Conservation (phyloP, 495 filamentous ascomycete genomes). For the Aspergillus affinis region DNA sequence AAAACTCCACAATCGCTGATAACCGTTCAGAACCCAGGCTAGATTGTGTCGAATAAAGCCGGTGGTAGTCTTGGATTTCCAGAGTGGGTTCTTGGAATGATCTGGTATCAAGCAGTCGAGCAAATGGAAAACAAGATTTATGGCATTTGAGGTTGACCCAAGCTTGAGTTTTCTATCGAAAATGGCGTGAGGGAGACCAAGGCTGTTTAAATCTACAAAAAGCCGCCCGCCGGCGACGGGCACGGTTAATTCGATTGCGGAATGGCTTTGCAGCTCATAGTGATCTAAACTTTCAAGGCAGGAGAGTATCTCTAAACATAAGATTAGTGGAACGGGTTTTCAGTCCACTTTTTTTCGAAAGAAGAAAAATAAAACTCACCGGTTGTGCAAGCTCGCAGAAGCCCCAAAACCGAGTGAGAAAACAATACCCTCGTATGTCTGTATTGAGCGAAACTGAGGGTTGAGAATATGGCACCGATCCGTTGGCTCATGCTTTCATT, state of each 20-base stretch:
- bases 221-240: constrained; percentile 31
- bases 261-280: constrained; percentile 7
- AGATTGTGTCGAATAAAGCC: constrained; percentile 30
- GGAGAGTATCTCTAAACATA: constrained; percentile 34
- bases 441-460: constrained; percentile 34
- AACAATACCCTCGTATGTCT: constrained; percentile 33
- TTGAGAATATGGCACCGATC: constrained; percentile 31
- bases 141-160: constrained; percentile 26
- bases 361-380: constrained; percentile 27
- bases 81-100: background rate
- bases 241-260: constrained; percentile 21
- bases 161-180: constrained; percentile 26
- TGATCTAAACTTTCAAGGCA: constrained; percentile 28
- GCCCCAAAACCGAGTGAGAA: constrained; percentile 31
- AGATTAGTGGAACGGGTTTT: constrained; percentile 18
- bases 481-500: constrained; percentile 28
- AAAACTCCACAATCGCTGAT: constrained; percentile 36
- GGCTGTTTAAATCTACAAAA: constrained; percentile 32
- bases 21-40: constrained; percentile 37
- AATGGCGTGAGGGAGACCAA: constrained; percentile 31
- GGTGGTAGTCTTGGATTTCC: constrained; percentile 14
- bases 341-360: background rate
- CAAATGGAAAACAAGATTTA: constrained; percentile 26
- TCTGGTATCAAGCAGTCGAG: constrained; percentile 32
- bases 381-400: constrained; percentile 36